Percentiles rank a stretch among this genome's conserved stretches.
Conservation (phyloP, 1,284 basidiomycete genomes). For the Naganishia albida region DNA sequence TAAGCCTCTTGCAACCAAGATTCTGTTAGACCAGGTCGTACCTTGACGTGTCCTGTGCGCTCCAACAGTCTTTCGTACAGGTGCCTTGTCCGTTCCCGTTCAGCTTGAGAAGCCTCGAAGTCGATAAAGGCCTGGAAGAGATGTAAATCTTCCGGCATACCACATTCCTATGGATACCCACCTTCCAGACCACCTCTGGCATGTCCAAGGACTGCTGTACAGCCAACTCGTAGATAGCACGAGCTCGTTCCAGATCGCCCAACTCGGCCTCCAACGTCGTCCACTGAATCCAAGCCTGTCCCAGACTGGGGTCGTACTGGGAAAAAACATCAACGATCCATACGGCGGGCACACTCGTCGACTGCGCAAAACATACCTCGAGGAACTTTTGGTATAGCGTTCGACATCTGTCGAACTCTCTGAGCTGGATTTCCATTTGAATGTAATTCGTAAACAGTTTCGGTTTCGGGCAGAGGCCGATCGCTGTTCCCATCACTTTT, state of each 20-base stretch:
- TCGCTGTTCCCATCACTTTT: constrained; percentile 84
- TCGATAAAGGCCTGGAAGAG: constrained; percentile 79
- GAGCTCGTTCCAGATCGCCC: constrained; percentile 86
- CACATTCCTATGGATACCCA: constrained; percentile 16
- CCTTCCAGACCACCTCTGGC: constrained; percentile 96
- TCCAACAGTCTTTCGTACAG: constrained; percentile 87
- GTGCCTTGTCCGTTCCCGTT: constrained; percentile 78
- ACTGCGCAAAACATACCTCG: constrained; percentile 61
- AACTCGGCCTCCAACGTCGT: constrained; percentile 91
- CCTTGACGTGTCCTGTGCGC: constrained; percentile 89
- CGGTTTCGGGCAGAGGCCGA: constrained; percentile 96
- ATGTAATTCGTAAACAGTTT: constrained; percentile 92
- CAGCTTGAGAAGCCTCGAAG: constrained; percentile 80
- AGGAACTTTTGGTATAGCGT: constrained; percentile 92
- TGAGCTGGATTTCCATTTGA: constrained; percentile 71
- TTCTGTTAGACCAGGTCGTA: no score
- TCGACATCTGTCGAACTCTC: constrained; percentile 91
- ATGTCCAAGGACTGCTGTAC: constrained; percentile 94
- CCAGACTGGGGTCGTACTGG: constrained; percentile 84
- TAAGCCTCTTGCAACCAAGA: background rate
- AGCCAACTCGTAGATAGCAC: constrained; percentile 94
- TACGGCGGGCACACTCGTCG: background rate
- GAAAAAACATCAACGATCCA: constrained; percentile 22
- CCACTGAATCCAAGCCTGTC: constrained; percentile 94
- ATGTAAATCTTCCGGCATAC: background rate